Conservation (phyloP, 495 filamentous ascomycete species). For the Aspergillus leporis region DNA sequence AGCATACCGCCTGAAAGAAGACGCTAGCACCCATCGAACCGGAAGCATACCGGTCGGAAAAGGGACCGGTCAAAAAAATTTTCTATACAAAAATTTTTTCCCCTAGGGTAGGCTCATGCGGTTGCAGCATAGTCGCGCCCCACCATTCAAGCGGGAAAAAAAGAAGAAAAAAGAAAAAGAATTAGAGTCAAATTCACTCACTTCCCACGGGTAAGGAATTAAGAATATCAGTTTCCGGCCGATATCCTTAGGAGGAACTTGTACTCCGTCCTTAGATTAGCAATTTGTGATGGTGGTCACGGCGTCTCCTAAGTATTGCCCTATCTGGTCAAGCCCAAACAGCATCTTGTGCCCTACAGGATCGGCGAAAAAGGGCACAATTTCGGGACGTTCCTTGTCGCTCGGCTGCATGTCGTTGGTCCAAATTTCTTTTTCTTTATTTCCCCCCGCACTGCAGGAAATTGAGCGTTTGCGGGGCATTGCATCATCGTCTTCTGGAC, state of each 20-base stretch:
- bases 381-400: neutral
- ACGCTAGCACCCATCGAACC: constrained; percentile 17
- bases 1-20: neutral
- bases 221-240: neutral
- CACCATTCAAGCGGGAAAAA: constrained; percentile 4
- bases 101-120: neutral
- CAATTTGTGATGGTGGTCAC: neutral
- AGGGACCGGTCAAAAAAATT: constrained; percentile 17
- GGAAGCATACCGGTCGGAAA: constrained; percentile 4
- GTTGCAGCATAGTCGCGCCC: constrained; percentile 8
- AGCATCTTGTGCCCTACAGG: neutral
- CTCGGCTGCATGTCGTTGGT: neutral
- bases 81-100: constrained; percentile 23
- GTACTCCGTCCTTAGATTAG: neutral
- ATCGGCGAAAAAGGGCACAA: neutral
- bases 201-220: neutral
- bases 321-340: neutral
- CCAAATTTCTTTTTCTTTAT: constrained; percentile 5
- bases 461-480: constrained; percentile 29
- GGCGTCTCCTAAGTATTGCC: constrained; percentile 10
- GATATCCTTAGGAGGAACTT: neutral
- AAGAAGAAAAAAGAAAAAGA: constrained; percentile 5
- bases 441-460: constrained; percentile 23
- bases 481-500: constrained; percentile 11
- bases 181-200: neutral